Base-by-base conservation (phyloP, 768 basidiomycete genomes). In the Rhizopogon rudus region DNA sequence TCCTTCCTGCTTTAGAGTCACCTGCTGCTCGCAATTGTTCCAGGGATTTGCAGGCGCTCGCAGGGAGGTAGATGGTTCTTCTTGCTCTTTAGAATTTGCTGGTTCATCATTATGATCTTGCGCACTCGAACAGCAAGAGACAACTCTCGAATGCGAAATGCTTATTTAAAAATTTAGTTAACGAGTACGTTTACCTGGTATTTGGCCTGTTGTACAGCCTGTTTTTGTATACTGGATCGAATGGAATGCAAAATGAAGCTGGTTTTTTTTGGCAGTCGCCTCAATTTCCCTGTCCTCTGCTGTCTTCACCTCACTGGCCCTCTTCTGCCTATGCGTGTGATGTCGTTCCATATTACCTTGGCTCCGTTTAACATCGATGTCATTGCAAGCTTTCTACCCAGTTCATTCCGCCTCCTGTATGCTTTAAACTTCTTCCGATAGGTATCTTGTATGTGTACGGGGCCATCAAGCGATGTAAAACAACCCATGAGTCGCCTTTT, bases 391-490 rank as follows among this genome's bases (percentile, higher is more conserved):
- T 71, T 75, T 43, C 72, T 75, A 6, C 96, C 96, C 29, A 91
- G 64, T 40, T 65, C 73, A 66, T 92, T 25, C 89, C 0, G 86
- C 90, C 14, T 91, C 85, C 57, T 76, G 75, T 3, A 70, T 65
- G 44, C 68, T 78, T 6, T 59, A 63, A 20, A 97, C 81, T 29
- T 65, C 71, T 52, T 79, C 77, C 53, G 71, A 75, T 49, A 88
- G 57, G 81, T 79, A 59, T 84, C 77, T 61, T 93, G 76, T 50
- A 96, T 86, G 61, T 94, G 91, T 7, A 67, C 70, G 22, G 64
- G 68, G 0, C 96, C 96, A 59, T 86, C 81, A 8, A 98, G 74
- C 14, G 87, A 83, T 3, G 96, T 98, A 35, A 99, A 90, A 50
- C 88, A 88, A 0, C 88, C 91, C 4, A 25, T 25, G 4, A 4